These are phyloP conservation scores for Aureobasidium sp. DNA, from an alignment of 2,329 filamentous ascomycete genomes.

Conservation along the genomic window DNA sequence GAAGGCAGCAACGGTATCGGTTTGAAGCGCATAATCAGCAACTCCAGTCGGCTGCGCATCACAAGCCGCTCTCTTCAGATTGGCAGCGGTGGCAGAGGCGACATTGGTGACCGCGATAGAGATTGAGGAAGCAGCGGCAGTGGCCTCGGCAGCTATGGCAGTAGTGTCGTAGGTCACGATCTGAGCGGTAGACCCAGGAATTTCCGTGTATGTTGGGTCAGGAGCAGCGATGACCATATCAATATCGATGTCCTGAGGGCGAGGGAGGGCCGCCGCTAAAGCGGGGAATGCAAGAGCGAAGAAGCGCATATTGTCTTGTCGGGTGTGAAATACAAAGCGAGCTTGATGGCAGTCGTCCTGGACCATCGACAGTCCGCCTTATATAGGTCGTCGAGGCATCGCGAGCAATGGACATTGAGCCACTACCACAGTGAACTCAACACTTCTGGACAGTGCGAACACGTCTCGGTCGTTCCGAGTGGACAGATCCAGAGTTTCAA, in stretches of 20 bases:
- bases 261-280: slow-evolving; percentile 19
- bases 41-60: background rate
- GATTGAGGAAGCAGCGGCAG: slow-evolving; percentile 18
- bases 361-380: no score
- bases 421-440: no score
- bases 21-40: slow-evolving; percentile 15
- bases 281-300: background rate
- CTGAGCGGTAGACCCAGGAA: background rate
- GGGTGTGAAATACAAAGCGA: no score
- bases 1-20: slow-evolving; percentile 18
- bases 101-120: slow-evolving; percentile 15
- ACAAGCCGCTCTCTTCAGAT: slow-evolving; percentile 14
- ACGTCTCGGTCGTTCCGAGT: no score
- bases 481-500: no score
- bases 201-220: slow-evolving; percentile 11
- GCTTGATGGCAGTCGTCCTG: no score
- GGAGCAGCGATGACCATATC: slow-evolving; percentile 20
- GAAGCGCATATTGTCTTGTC: background rate
- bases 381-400: no score
- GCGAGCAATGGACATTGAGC: no score
- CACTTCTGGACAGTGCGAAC: no score
- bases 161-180: slow-evolving; percentile 20
- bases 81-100: slow-evolving; percentile 16
- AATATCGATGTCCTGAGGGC: slow-evolving; percentile 20
- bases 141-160: slow-evolving; percentile 18